phyloP scores from a whole-genome alignment of 2,329 filamentous ascomycete species.

The Verticillium nubilum region DNA sequence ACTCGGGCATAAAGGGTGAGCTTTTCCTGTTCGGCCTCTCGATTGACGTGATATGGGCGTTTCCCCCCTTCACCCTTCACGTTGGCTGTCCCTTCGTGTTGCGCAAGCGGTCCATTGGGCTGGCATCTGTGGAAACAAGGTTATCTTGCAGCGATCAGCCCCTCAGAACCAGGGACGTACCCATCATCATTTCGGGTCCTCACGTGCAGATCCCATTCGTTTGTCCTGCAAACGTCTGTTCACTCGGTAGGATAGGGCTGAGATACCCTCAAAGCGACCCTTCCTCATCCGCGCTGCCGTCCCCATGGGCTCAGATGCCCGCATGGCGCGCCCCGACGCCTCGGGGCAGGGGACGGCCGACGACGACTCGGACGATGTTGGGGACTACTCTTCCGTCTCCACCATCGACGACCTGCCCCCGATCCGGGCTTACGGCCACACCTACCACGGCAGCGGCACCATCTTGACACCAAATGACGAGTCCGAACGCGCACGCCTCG shows the following conservation, averaged over 20 bases:
- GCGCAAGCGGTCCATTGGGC: neutral
- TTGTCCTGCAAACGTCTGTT: neutral
- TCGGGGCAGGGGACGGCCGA: neutral
- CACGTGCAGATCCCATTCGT: neutral
- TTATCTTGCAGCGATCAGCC: neutral
- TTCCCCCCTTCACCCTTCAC: neutral
- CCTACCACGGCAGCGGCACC: constrained; percentile 28
- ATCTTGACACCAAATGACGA: constrained; percentile 27
- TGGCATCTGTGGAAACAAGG: neutral
- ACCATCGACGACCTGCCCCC: constrained; percentile 23
- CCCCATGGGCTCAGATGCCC: neutral
- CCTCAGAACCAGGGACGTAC: neutral
- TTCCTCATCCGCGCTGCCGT: neutral
- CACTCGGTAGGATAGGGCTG: neutral
- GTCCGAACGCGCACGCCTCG: constrained; percentile 23
- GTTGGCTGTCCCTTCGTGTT: neutral
- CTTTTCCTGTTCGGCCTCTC: neutral
- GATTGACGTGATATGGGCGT: neutral
- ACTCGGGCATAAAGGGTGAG: neutral
- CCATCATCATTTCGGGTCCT: neutral
- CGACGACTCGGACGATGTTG: constrained; percentile 8
- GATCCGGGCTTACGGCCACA: constrained; percentile 27
- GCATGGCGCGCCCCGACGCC: constrained; percentile 1
- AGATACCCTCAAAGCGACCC: neutral
- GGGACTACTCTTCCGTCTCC: constrained; percentile 26